Evolutionary conservation across 306 rosid species (phyloP).

Genomic region (Senna tora): DNA sequence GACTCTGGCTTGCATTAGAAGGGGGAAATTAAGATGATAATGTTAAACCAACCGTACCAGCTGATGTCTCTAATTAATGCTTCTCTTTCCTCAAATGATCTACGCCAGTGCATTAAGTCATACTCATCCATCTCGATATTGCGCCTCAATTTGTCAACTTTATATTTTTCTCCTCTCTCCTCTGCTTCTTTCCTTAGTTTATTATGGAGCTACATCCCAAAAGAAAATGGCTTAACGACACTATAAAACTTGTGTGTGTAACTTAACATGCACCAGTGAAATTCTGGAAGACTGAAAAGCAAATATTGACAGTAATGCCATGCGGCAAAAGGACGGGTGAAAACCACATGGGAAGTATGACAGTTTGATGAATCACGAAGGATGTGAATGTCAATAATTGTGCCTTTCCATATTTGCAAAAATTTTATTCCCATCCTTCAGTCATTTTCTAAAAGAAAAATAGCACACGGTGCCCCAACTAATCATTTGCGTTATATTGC

Average conservation of each 20-base stretch:
- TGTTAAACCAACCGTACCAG: conserved; percentile 53
- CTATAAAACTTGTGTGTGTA: not conserved
- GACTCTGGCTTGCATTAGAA: not conserved
- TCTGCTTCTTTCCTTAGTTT: conserved; percentile 63
- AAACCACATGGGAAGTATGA: conserved; percentile 19
- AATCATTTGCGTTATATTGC: conserved; percentile 25
- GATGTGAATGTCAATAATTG: conserved; percentile 12
- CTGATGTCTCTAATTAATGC: conserved; percentile 91
- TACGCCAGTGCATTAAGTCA: conserved; percentile 87
- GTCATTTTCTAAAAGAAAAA: not conserved
- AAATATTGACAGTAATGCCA: not conserved
- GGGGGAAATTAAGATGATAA: conserved; percentile 21
- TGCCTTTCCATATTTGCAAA: conserved; percentile 15
- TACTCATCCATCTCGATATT: conserved; percentile 94
- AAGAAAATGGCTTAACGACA: conserved; percentile 29
- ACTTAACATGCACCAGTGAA: conserved; percentile 10
- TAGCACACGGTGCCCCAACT: conserved; percentile 5
- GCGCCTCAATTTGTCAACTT: conserved; percentile 69
- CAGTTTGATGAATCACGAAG: conserved; percentile 15
- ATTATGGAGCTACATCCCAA: conserved; percentile 54
- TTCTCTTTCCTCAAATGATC: conserved; percentile 94
- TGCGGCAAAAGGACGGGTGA: not conserved
- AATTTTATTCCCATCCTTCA: conserved; percentile 16
- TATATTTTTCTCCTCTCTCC: conserved; percentile 80
- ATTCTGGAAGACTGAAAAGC: not conserved